Conservation (phyloP, 495 filamentous ascomycete species). For the Aspergillus indologenus region DNA sequence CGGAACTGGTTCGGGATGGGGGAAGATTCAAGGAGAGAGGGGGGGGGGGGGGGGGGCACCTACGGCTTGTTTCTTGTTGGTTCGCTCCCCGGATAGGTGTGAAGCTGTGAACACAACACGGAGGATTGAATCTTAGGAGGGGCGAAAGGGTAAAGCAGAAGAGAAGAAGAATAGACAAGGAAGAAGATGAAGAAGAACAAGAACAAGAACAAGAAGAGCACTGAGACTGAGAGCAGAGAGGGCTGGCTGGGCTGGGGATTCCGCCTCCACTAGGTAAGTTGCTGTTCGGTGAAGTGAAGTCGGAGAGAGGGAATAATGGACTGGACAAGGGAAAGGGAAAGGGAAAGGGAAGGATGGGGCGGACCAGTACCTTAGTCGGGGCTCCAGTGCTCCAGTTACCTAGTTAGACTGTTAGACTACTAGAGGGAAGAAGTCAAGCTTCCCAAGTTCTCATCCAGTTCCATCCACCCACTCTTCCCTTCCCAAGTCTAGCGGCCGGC, state of each 20-base stretch:
- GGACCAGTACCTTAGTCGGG: neutral
- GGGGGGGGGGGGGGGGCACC: neutral
- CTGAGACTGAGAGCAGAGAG: slow-evolving; percentile 1
- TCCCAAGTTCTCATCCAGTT: neutral
- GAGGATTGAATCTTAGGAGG: slow-evolving; percentile 4
- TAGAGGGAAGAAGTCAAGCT: neutral
- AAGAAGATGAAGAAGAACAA: slow-evolving; percentile 8
- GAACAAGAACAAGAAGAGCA: slow-evolving; percentile 10
- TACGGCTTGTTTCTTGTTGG: slow-evolving; percentile 6
- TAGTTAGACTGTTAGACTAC: too few relatives aligned
- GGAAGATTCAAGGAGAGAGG: neutral
- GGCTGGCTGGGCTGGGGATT: neutral
- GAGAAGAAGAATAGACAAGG: slow-evolving; percentile 4
- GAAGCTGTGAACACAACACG: slow-evolving; percentile 12
- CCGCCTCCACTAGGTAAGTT: too few relatives aligned
- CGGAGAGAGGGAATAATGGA: too few relatives aligned
- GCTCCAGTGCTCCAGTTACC: too few relatives aligned
- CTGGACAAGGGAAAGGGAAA: too few relatives aligned
- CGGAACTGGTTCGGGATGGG: neutral
- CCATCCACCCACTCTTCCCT: neutral
- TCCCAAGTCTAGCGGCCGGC: slow-evolving; percentile 6
- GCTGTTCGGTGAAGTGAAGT: too few relatives aligned
- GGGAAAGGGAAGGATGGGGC: too few relatives aligned
- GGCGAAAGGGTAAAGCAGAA: slow-evolving; percentile 3
- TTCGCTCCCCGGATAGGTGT: neutral